Base-by-base conservation (phyloP, 768 basidiomycete species). In the Rubroboletus pulcherrimus region DNA sequence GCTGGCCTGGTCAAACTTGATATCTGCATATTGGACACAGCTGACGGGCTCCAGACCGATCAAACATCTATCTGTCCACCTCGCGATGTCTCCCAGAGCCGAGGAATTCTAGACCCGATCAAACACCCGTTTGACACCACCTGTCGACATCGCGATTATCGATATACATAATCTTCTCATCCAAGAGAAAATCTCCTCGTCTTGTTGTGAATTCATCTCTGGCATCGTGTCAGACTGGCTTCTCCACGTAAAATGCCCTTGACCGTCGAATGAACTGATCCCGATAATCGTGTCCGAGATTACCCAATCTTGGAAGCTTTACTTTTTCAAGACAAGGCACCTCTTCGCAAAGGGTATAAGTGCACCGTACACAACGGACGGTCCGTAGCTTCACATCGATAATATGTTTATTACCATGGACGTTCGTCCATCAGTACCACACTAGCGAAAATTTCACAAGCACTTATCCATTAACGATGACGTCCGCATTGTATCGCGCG, bases 181-280 rank as follows among this genome's bases (percentile, higher is more conserved):
- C 47, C 30, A 46, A 55, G 37, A 46, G 66, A 59, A 58, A 64
- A 61, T 58, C 57, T 12, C 40, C 40, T 48, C 24, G 9, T 42
- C 33, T 26, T 33, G 19, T 29, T 33, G 38, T 54, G 49, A 53
- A 30, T 24, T 45, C 56, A 47, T 54, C 50, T 53, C 37, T 54
- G 43, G 46, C 49, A 57, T 51, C 37, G 42, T 42, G 49, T 56
- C 55, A 55, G 48, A 41, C 40, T 5, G 14, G n/a, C 50, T 58
- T 64, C 66, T 59, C 63, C 60, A 65, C 65, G 63, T 66, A 67
- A 67, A 61, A 53, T 26, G 9, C 10, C 37, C 11, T 50, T 8
- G 45, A 24, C 31, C 46, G 44, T 34, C 38, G 41, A 33, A 50
- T 34, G 45, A 14, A 46, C 34, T 45, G 57, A 62, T 50, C 35